Evolutionary conservation across 2,329 filamentous ascomycete genomes (phyloP).

Genomic region (Diaporthe sp.): DNA sequence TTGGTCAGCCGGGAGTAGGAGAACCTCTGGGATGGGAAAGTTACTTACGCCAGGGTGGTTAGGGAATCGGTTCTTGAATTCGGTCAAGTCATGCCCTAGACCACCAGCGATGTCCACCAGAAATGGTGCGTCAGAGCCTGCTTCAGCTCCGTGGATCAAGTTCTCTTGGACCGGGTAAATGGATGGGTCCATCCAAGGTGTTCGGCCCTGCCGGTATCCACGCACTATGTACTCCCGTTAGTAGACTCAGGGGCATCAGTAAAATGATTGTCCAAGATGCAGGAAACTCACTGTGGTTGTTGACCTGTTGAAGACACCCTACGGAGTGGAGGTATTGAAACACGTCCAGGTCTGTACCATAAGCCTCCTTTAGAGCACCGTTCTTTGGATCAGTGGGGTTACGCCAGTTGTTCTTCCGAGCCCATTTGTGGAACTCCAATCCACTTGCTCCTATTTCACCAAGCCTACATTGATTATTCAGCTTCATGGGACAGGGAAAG

Average conservation of each 20-base stretch:
- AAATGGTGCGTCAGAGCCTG: constrained; percentile 43
- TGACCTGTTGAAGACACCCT: constrained; percentile 11
- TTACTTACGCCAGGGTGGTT: constrained; percentile 43
- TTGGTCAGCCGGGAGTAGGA: constrained; percentile 42
- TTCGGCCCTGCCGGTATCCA: constrained; percentile 51
- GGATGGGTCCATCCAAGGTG: constrained; percentile 50
- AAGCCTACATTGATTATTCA: background rate
- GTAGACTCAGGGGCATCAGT: background rate
- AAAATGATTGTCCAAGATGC: background rate
- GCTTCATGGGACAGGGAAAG: background rate
- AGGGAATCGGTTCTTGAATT: constrained; percentile 46
- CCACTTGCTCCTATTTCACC: constrained; percentile 21
- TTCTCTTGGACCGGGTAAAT: constrained; percentile 52
- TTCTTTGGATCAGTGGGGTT: constrained; percentile 13
- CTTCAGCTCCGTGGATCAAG: constrained; percentile 48
- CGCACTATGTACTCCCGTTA: constrained; percentile 41
- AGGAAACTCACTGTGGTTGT: background rate
- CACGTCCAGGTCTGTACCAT: constrained; percentile 14
- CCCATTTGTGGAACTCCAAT: constrained; percentile 18
- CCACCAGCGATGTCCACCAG: constrained; percentile 54
- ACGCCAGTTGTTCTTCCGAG: constrained; percentile 18
- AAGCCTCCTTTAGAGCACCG: constrained; percentile 4
- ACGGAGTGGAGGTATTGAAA: constrained; percentile 13
- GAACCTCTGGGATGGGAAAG: constrained; percentile 42
- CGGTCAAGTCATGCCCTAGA: constrained; percentile 52